Base-by-base conservation (phyloP, 177 flowering plant species). In the Vitis hybrid region DNA sequence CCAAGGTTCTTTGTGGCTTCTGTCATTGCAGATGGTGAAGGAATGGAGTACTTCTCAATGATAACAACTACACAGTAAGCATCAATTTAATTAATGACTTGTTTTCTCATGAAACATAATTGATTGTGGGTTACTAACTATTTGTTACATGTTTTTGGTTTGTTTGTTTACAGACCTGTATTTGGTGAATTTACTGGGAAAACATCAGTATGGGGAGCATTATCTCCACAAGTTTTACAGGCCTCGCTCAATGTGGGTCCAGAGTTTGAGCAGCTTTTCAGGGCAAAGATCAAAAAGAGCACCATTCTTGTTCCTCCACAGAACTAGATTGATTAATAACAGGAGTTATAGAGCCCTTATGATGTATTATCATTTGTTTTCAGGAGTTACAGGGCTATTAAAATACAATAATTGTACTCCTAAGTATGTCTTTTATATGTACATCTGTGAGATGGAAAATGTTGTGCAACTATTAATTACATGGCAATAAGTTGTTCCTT, bases 41-140 rank as follows among this genome's bases (percentile, higher is more conserved):
- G 89, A 54, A 13, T 87, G 79, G 88, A 87, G 21, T 76, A 78
- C 56, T 65, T 85, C 55, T 77, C 86, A 27, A 61, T 88, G 41
- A 61, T 71, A 10, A 87, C 84, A 1, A 69, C 73, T 12, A 15
- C 78, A 9, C 21, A 76, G 90, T 87, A 75, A 70, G 74, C 63
- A 3, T 24, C 12, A 17, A 0, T 35, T 20, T 58, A 32, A 27
- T 27, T 27, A 27, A 4, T 13, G 18, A 11, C 7, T 27, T 27
- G 27, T 27, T 27, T 27, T 27, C 27, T 27, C 27, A 2, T 27
- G 4, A 27, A 27, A 27, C 27, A 27, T 27, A 0, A 35, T 35
- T 6, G 46, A 35, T 35, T 35, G 46, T 35, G 9, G 46, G 46
- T 35, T 35, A 21, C 27, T 24, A 5, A 9, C 0, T 21, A 17